Percentiles rank a stretch among this genome's conserved stretches.
These are phyloP conservation scores for Manihot esculenta DNA, from an alignment of 441 rosid genomes.

Conservation along the genomic window DNA sequence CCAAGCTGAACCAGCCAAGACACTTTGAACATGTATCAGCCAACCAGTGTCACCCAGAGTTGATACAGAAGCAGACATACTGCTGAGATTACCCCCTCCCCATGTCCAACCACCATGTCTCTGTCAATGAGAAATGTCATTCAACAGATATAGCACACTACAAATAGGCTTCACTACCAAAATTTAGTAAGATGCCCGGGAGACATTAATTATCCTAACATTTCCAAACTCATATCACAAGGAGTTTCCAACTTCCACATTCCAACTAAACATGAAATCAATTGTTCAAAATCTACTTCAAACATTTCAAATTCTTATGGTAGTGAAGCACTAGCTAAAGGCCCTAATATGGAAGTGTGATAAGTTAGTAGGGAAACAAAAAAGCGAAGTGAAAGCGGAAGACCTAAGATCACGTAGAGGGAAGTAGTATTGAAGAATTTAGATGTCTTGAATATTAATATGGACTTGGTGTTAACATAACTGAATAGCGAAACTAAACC, in stretches of 20 bases:
- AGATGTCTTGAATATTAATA: too few relatives aligned
- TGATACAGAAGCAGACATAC: conserved; percentile 99
- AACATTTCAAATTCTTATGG: not conserved
- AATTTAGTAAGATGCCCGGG: conserved; percentile 1
- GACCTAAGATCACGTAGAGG: too few relatives aligned
- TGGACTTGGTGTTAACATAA: too few relatives aligned
- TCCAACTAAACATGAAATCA: conserved; percentile 12
- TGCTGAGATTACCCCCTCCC: conserved; percentile 99
- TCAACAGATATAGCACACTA: conserved; percentile 13
- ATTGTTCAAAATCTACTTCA: not conserved
- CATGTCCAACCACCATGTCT: conserved; percentile 99
- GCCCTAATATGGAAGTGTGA: too few relatives aligned
- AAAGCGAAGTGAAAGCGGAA: too few relatives aligned
- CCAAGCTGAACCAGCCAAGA: conserved; percentile 99
- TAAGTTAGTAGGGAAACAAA: too few relatives aligned
- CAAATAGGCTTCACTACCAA: not conserved
- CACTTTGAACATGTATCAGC: conserved; percentile 93
- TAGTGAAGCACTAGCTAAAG: not conserved
- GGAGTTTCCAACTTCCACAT: not conserved
- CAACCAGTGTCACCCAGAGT: conserved; percentile 98
- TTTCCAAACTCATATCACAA: conserved; percentile 1
- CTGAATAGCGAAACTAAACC: too few relatives aligned
- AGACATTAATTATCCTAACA: not conserved
- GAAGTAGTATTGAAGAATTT: too few relatives aligned
- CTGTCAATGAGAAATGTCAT: conserved; percentile 39